A percentile compares a stretch with the other conserved stretches of the same genome.
Conservation (phyloP, 192 early-diverging fungal species). For the Pilaira anomala region DNA sequence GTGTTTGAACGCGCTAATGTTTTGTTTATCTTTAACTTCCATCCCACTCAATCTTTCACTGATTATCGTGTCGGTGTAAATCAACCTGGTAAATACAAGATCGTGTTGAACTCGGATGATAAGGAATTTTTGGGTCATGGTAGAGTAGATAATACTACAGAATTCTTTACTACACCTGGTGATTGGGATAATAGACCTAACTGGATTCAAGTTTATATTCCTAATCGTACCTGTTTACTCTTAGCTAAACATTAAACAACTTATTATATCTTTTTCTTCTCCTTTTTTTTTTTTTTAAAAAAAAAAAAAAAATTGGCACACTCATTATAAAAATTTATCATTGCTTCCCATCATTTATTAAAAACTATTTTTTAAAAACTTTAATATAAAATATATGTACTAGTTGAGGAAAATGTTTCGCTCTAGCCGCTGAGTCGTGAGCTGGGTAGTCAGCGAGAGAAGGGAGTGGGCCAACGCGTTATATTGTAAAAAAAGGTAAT, state of each 20-base stretch:
- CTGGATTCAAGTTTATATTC: slow-evolving; percentile 83
- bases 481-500: too few species aligned
- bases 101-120: slow-evolving; percentile 79
- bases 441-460: too few species aligned
- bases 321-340: too few species aligned
- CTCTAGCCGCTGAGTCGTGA: too few species aligned
- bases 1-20: slow-evolving; percentile 88
- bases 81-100: slow-evolving; percentile 65
- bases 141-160: slow-evolving; percentile 60
- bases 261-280: too few species aligned
- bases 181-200: slow-evolving; percentile 72
- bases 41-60: slow-evolving; percentile 76
- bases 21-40: slow-evolving; percentile 95
- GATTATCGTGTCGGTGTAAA: slow-evolving; percentile 86
- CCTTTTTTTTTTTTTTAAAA: too few species aligned
- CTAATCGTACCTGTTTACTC: slow-evolving; percentile 67
- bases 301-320: too few species aligned
- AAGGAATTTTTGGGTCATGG: slow-evolving; percentile 76
- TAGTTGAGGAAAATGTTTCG: too few species aligned
- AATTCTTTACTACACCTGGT: slow-evolving; percentile 68
- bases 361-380: too few species aligned
- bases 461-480: too few species aligned
- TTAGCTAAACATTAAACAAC: slow-evolving; percentile 36
- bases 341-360: too few species aligned
- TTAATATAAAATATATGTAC: too few species aligned